A percentile compares a stretch with the other conserved stretches of the same genome.
phyloP scores from a whole-genome alignment of 1,284 basidiomycete genomes.

The Mrakiaceae sp. region DNA sequence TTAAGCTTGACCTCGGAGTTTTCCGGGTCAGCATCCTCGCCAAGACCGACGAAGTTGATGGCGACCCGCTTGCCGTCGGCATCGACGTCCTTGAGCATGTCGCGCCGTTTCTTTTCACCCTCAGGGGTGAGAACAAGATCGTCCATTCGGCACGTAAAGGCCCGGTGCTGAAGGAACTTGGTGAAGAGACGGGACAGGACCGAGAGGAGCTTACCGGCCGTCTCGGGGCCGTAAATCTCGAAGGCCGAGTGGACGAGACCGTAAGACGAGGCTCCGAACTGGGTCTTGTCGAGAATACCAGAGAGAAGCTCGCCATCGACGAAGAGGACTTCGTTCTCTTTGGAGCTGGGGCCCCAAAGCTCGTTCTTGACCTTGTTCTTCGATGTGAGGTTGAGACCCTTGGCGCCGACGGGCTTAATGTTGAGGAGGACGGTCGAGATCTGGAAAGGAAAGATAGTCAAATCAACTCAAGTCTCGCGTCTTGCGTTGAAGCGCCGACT shows the following conservation, averaged over 20 bases:
- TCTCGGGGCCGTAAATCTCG: conserved; percentile 87
- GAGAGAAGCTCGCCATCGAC: conserved; percentile 85
- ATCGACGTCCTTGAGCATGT: conserved; percentile 57
- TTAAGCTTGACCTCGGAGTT: conserved; percentile 39
- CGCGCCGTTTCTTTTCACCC: conserved; percentile 60
- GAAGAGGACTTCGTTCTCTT: conserved; percentile 80
- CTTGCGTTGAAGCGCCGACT: conserved; percentile 26
- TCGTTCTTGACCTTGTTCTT: conserved; percentile 76
- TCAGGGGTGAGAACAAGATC: conserved; percentile 79
- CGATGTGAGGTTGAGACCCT: conserved; percentile 75
- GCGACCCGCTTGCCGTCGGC: conserved; percentile 76
- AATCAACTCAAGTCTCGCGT: background rate
- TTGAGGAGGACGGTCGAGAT: conserved; percentile 88
- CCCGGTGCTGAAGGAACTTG: conserved; percentile 91
- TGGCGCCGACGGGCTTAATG: conserved; percentile 68
- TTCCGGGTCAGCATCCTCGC: conserved; percentile 66
- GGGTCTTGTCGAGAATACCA: conserved; percentile 92
- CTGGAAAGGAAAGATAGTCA: conserved; percentile 36
- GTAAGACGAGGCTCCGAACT: conserved; percentile 91
- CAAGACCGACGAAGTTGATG: conserved; percentile 48
- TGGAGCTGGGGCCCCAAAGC: conserved; percentile 56
- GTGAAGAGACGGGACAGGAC: conserved; percentile 90
- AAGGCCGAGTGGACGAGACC: conserved; percentile 98
- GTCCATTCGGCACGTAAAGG: conserved; percentile 98
- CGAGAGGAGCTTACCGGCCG: conserved; percentile 83